Conservation (phyloP, 2,329 filamentous ascomycete genomes). For the Meredithiella fracta region DNA sequence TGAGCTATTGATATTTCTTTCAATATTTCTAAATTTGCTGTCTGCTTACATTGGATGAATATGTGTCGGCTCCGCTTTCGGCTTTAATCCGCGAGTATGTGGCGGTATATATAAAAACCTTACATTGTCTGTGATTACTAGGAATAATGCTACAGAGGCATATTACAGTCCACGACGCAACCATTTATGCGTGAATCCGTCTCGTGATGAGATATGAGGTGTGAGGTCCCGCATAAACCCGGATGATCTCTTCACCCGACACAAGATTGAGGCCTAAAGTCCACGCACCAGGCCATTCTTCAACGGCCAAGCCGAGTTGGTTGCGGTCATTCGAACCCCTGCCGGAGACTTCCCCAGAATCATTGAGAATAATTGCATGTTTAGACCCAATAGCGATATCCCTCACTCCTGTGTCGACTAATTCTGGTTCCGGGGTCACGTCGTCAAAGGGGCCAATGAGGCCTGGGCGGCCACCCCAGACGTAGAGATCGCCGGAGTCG, state of each 20-base stretch:
- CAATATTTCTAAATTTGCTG: no score
- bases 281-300: slow-evolving; percentile 22
- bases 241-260: slow-evolving; percentile 20
- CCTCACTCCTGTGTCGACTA: slow-evolving; percentile 31
- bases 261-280: slow-evolving; percentile 20
- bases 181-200: not conserved
- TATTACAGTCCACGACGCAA: not conserved
- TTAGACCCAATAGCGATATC: slow-evolving; percentile 42
- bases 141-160: not conserved
- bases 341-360: slow-evolving; percentile 33
- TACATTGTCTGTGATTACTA: no score
- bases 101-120: no score
- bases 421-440: not conserved
- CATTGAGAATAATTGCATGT: slow-evolving; percentile 40
- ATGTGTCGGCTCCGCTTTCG: no score
- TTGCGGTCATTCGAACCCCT: slow-evolving; percentile 41
- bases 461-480: slow-evolving; percentile 34
- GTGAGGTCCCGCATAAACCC: slow-evolving; percentile 32
- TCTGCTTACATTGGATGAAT: no score
- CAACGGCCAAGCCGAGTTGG: slow-evolving; percentile 33
- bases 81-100: no score
- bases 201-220: slow-evolving; percentile 32
- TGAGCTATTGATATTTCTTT: slow-evolving; percentile 1
- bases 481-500: slow-evolving; percentile 39
- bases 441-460: slow-evolving; percentile 5